phyloP scores from a whole-genome alignment of 2,329 filamentous ascomycete species.

The Fusarium goolgardi region DNA sequence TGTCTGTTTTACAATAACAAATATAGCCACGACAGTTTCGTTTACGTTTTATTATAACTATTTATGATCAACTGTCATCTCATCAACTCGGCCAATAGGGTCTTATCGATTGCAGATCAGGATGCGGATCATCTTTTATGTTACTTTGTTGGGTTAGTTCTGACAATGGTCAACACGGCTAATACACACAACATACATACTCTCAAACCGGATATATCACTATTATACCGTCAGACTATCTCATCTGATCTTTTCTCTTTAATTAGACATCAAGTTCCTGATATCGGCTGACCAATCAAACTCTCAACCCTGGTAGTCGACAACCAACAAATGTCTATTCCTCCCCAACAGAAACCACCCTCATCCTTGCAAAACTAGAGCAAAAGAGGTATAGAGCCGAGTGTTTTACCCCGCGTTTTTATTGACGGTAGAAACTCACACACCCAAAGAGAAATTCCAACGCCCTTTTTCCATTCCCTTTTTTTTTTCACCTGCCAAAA shows the following conservation, averaged over 20 bases:
- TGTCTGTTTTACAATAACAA: not conserved
- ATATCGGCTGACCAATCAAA: conserved; percentile 21
- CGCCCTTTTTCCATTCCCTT: conserved; percentile 14
- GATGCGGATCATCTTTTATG: not conserved
- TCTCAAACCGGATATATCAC: conserved; percentile 3
- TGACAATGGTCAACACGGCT: not conserved
- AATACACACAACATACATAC: not conserved
- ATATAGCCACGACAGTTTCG: not conserved
- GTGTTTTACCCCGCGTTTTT: conserved; percentile 38
- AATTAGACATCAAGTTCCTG: conserved; percentile 12
- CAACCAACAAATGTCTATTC: not conserved
- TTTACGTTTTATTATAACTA: too few relatives aligned
- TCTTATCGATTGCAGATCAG: conserved; percentile 7
- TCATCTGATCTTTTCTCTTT: not conserved
- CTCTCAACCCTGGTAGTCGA: not conserved
- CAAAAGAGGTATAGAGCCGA: conserved; percentile 29
- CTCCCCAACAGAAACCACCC: conserved; percentile 21
- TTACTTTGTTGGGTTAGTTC: conserved; percentile 21
- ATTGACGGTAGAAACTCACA: conserved; percentile 16
- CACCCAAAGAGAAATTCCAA: conserved; percentile 20
- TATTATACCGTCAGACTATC: not conserved
- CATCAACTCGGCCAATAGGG: not conserved
- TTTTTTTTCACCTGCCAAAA: conserved; percentile 9
- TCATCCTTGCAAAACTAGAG: conserved; percentile 15
- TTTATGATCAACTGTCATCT: not conserved